Base-by-base conservation (phyloP, 2,329 filamentous ascomycete species). In the Botrytis aclada region DNA sequence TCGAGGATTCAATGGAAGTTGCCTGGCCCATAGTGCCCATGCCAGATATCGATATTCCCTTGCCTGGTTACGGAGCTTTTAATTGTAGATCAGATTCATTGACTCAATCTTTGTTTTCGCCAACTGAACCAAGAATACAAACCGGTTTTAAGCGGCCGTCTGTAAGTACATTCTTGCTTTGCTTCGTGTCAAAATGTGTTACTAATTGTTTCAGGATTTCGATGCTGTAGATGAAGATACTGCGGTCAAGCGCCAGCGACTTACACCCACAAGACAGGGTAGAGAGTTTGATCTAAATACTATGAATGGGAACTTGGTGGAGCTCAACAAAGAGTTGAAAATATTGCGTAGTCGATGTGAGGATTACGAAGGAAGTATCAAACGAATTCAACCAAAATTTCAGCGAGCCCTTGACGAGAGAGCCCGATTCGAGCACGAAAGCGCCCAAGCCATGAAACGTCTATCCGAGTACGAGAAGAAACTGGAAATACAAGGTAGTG, bases 371-470 rank as follows among this genome's bases (percentile, higher is more conserved):
- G 81, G 81, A 34, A 86, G 85, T 2, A 79, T 85, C 3, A 81
- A 81, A 34, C 80, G 80, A 9, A 83, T 88, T 6, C 85, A 88
- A 67, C 79, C 81, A 12, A 83, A 83, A 61, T 86, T 85, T 73
- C 84, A 86, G 75, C 82, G 82, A 22, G 86, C 88, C 4, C 79
- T 89, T 8, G 81, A 85, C 72, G 88, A 90, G 34, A 85, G 87
- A 47, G 82, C 86, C 58, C 84, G 88, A 76, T 82, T 80, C 32
- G 83, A 88, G 45, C 84, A 84, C 67, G 80, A 83, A 56, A 78
- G 76, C 7, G 82, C 82, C 3, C 60, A 75, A 34, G 63, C 75
- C 0, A 45, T 73, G 10, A 63, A 54, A 22, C 73, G 73, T 29
- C 75, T 76, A 61, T 51, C 71, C 2, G 72, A 32, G 4, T 45